Evolutionary conservation across 208 protist species (phyloP).

Genomic region (Acanthamoeba comandoni): DNA sequence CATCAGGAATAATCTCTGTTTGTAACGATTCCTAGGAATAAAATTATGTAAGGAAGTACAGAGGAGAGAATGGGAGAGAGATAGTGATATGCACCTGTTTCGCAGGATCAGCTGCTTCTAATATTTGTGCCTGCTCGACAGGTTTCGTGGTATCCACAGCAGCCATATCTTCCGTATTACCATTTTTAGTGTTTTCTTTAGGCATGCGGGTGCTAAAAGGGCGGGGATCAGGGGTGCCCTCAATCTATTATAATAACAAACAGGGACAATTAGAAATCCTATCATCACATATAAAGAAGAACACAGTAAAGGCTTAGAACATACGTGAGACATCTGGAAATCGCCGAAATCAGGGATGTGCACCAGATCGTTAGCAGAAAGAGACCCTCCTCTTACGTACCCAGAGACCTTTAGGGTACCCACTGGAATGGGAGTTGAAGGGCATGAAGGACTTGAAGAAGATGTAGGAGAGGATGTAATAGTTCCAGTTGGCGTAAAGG

Average conservation of each 20-base stretch:
- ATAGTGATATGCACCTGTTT: conserved; percentile 60
- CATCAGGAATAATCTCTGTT: conserved; percentile 68
- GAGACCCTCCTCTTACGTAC: conserved; percentile 60
- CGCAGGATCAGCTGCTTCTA: conserved; percentile 62
- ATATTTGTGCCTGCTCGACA: conserved; percentile 45
- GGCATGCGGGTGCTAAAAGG: conserved; percentile 32
- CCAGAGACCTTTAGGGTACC: conserved; percentile 67
- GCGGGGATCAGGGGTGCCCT: conserved; percentile 50
- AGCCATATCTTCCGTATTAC: not conserved
- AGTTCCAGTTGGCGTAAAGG: conserved; percentile 26
- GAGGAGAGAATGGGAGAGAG: not conserved
- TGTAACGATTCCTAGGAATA: conserved; percentile 64
- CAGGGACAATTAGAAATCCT: no score
- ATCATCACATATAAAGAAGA: no score
- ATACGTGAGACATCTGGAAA: conserved; percentile 63
- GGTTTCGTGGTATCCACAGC: no score
- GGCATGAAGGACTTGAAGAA: not conserved
- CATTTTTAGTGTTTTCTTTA: conserved; percentile 34
- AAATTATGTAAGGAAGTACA: not conserved
- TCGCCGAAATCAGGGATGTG: conserved; percentile 76
- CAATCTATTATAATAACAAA: conserved; percentile 21
- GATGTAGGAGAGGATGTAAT: not conserved
- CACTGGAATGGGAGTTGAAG: conserved; percentile 13
- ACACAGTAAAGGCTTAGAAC: no score
- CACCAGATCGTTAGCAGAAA: conserved; percentile 73